These are phyloP conservation scores for Alternaria postmessia DNA, from an alignment of 2,329 filamentous ascomycete species.

Conservation along the genomic window DNA sequence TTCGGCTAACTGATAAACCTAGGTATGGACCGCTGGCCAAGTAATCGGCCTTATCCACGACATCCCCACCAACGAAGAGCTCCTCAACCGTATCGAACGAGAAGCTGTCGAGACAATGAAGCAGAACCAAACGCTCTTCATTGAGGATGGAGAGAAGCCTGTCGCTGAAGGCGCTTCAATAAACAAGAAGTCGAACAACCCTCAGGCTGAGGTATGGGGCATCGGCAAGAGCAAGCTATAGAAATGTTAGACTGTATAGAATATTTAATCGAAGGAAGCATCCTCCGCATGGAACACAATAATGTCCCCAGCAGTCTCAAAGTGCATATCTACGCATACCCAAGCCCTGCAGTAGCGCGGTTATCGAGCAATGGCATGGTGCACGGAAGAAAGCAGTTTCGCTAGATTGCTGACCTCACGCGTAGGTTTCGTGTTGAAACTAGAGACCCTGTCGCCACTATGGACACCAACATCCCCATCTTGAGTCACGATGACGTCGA, in stretches of 20 bases:
- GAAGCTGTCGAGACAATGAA: slow-evolving; percentile 55
- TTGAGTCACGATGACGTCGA: slow-evolving; percentile 16
- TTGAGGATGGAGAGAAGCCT: slow-evolving; percentile 30
- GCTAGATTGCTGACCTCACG: not conserved
- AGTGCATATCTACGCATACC: too few species aligned
- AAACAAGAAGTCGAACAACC: slow-evolving; percentile 49
- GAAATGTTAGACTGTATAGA: slow-evolving; percentile 1
- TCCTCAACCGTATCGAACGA: slow-evolving; percentile 56
- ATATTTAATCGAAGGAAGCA: not conserved
- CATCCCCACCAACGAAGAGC: slow-evolving; percentile 58
- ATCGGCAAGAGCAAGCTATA: slow-evolving; percentile 56
- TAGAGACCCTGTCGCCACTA: not conserved
- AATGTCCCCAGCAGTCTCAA: not conserved
- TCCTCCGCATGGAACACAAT: not conserved
- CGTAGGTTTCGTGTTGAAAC: not conserved
- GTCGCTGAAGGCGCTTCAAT: slow-evolving; percentile 35
- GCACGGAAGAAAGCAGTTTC: not conserved
- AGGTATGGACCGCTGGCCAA: slow-evolving; percentile 97
- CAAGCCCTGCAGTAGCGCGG: not conserved
- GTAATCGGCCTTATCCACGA: slow-evolving; percentile 74
- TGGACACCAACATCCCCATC: not conserved
- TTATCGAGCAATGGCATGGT: not conserved
- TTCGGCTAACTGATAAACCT: slow-evolving; percentile 18
- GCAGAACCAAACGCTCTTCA: slow-evolving; percentile 50
- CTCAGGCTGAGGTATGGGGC: slow-evolving; percentile 52